Conservation (phyloP, 2,329 filamentous ascomycete genomes). For the Penicillium sp. region DNA sequence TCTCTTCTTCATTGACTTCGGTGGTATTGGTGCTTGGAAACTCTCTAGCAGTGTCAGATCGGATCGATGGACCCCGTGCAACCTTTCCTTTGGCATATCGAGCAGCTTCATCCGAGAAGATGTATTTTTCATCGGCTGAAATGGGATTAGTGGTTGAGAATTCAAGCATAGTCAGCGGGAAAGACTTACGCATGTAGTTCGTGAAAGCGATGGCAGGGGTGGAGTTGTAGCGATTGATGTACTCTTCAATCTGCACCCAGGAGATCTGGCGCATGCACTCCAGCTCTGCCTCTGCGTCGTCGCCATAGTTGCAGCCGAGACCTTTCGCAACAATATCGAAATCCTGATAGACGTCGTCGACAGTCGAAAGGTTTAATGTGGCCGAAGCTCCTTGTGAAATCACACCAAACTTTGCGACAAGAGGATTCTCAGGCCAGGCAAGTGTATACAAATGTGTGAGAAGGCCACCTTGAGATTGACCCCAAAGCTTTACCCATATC, state of each 20-base stretch:
- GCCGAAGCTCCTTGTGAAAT: slow-evolving; percentile 9
- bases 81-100: slow-evolving; percentile 17
- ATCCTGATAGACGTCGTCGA: slow-evolving; percentile 21
- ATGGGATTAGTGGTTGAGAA: neutral
- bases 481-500: slow-evolving; percentile 14
- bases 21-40: slow-evolving; percentile 17
- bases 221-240: slow-evolving; percentile 24
- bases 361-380: slow-evolving; percentile 5
- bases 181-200: slow-evolving; percentile 8
- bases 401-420: slow-evolving; percentile 22
- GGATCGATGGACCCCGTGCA: slow-evolving; percentile 19
- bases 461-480: slow-evolving; percentile 27
- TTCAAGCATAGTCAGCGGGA: too few relatives aligned
- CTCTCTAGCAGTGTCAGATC: slow-evolving; percentile 15
- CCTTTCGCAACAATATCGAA: slow-evolving; percentile 32
- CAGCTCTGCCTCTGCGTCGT: slow-evolving; percentile 24
- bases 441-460: slow-evolving; percentile 25
- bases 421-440: slow-evolving; percentile 26
- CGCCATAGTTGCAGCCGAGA: slow-evolving; percentile 26
- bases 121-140: slow-evolving; percentile 25
- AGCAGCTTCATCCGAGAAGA: slow-evolving; percentile 30
- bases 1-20: slow-evolving; percentile 6
- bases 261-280: slow-evolving; percentile 31
- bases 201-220: slow-evolving; percentile 23
- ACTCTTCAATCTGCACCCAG: slow-evolving; percentile 27